A percentile compares a stretch with the other conserved stretches of the same genome.
These are phyloP conservation scores for Exobasidium rhododendri DNA, from an alignment of 1,284 basidiomycete genomes.

Conservation along the genomic window DNA sequence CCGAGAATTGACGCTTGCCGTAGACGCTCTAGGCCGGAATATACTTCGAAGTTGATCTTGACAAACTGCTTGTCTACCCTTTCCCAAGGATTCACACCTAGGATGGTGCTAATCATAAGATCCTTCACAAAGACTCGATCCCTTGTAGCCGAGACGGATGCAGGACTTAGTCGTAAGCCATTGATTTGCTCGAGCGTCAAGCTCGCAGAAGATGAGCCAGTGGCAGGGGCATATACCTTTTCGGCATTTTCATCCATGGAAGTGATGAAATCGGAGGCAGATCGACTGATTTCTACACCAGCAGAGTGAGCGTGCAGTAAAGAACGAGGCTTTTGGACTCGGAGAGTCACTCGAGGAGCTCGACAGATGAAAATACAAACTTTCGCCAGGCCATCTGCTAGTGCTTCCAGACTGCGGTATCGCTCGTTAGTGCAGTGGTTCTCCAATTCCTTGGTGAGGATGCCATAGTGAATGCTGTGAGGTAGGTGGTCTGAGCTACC, in stretches of 20 bases:
- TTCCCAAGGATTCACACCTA: conserved; percentile 74
- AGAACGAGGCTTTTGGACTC: conserved; percentile 61
- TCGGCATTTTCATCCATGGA: conserved; percentile 17
- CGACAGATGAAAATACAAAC: conserved; percentile 57
- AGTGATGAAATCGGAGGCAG: conserved; percentile 31
- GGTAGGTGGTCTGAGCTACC: conserved; percentile 64
- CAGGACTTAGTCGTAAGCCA: conserved; percentile 26
- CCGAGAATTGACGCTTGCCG: conserved; percentile 2
- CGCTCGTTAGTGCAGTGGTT: conserved; percentile 29
- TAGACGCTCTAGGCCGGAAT: conserved; percentile 28
- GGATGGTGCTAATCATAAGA: conserved; percentile 63
- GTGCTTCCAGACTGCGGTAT: conserved; percentile 32
- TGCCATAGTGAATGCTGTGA: conserved; percentile 60
- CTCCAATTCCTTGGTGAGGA: conserved; percentile 50
- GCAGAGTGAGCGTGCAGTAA: conserved; percentile 62
- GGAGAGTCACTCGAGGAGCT: conserved; percentile 57
- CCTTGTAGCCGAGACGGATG: conserved; percentile 25
- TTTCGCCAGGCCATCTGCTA: conserved; percentile 57
- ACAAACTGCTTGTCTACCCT: conserved; percentile 68
- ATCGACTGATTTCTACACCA: conserved; percentile 57
- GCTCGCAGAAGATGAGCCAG: neutral
- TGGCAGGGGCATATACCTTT: conserved; percentile 7
- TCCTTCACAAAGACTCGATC: conserved; percentile 59
- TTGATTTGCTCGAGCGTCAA: conserved; percentile 3
- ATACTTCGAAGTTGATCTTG: conserved; percentile 63